A percentile compares a stretch with the other conserved stretches of the same genome.
Evolutionary conservation across 768 basidiomycete species (phyloP).

Genomic region (Rhodotorula diobovata): DNA sequence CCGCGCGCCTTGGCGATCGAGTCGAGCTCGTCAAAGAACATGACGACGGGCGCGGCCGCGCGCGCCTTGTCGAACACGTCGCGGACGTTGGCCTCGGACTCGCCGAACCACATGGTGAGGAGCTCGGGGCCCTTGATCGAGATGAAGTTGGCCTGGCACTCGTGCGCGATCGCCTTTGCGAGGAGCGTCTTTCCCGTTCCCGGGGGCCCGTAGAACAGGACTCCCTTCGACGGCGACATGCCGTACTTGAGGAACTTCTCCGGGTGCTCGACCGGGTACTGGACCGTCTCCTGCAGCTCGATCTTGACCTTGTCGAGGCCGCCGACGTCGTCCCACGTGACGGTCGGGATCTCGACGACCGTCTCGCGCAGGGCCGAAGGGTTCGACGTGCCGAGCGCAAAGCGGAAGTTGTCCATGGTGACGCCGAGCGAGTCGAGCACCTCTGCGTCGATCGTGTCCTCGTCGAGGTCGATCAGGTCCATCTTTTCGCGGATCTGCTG

Average conservation of each 20-base stretch:
- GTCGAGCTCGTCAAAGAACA: conserved; percentile 99
- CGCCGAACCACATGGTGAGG: conserved; percentile 99
- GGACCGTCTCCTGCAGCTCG: conserved; percentile 98
- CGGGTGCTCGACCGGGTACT: conserved; percentile 99
- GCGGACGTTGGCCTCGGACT: conserved; percentile 98
- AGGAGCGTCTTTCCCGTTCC: conserved; percentile 99
- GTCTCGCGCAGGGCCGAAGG: conserved; percentile 98
- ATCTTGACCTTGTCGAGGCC: conserved; percentile 99
- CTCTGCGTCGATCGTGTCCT: conserved; percentile 98
- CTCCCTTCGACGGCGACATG: conserved; percentile 99
- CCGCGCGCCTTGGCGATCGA: conserved; percentile 98
- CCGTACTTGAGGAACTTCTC: conserved; percentile 99
- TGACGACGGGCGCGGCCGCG: conserved; percentile 97
- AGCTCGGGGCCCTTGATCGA: conserved; percentile 99
- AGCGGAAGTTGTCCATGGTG: conserved; percentile 99
- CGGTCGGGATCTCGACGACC: conserved; percentile 96
- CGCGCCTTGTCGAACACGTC: conserved; percentile 99
- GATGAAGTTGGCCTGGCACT: conserved; percentile 99
- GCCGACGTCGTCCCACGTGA: conserved; percentile 99
- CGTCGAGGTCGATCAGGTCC: conserved; percentile 82
- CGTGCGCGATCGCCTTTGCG: conserved; percentile 98
- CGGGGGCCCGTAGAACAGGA: conserved; percentile 98
- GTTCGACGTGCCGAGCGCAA: conserved; percentile 93
- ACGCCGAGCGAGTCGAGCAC: conserved; percentile 98
- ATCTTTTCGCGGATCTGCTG: conserved; percentile 99